A percentile compares a stretch with the other conserved stretches of the same genome.
Conservation (phyloP, 2,329 filamentous ascomycete genomes). For the Cladosporium velox region DNA sequence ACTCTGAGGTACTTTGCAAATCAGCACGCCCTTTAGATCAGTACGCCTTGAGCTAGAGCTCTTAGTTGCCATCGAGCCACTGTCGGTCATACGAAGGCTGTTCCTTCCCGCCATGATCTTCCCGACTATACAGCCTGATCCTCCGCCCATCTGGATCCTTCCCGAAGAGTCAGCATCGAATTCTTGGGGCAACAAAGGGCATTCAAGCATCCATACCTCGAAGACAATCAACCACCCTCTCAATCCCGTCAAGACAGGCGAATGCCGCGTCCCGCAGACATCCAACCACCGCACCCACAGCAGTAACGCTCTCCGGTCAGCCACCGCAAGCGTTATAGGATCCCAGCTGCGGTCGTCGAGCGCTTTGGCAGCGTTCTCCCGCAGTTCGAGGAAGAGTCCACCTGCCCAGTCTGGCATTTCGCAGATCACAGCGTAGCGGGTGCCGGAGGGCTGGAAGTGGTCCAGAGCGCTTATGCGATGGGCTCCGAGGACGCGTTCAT, state of each 20-base stretch:
- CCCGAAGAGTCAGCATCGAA: not conserved
- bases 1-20: not conserved
- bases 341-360: constrained; percentile 19
- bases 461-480: constrained; percentile 19
- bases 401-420: constrained; percentile 19
- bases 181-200: too few species aligned
- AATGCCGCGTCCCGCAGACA: constrained; percentile 16
- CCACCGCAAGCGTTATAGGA: constrained; percentile 14
- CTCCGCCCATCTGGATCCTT: constrained; percentile 16
- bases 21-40: not conserved
- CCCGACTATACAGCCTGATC: constrained; percentile 14
- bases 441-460: constrained; percentile 14
- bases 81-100: constrained; percentile 8
- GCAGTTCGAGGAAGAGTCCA: constrained; percentile 14
- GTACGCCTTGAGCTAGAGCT: not conserved
- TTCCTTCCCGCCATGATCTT: constrained; percentile 19
- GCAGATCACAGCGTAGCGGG: constrained; percentile 15
- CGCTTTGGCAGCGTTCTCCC: constrained; percentile 12
- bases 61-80: constrained; percentile 12
- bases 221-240: constrained; percentile 20
- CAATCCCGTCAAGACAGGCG: constrained; percentile 15
- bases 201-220: not conserved
- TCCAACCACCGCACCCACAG: constrained; percentile 16
- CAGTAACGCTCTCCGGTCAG: not conserved
- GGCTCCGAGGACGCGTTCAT: constrained; percentile 22